Evolutionary conservation across 805 yeast genomes (phyloP), one percentile per base, ranked within the genome.

Genomic region (Sugiyamaella mastotermitis): DNA sequence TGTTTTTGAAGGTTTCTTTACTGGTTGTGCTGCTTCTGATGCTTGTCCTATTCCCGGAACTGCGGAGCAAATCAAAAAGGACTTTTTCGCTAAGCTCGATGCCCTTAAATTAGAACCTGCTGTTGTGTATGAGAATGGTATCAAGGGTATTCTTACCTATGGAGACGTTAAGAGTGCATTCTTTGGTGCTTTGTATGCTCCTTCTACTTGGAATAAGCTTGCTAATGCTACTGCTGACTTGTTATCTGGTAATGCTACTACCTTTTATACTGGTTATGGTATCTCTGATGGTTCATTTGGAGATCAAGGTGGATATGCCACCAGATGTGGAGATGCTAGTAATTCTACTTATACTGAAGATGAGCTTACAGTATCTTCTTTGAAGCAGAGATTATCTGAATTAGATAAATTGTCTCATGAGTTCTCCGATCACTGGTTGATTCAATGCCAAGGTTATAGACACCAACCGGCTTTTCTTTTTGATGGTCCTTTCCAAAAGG

Each of bases 121-220:
- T 8, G 26, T 38, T 2, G 46, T 41, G 15, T 20, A 43, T 16
- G 37, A 32, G 10, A 23, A 17, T 11, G 30, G 21, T 16, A 13
- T 5, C 25, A 21, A n/a, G 16, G 35, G 37, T 3, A 3, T 32
- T 8, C 25, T 49, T 23, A 46, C 48, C 30, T 41, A 47, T 29
- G 8, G 33, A 3, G 29, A 10, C 5, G 26, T 43, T 25, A 33
- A 31, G 29, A n/a, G 11, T 14, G 18, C 10, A 16, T 13, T 45
- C 8, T 48, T 49, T 37, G 9, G 10, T n/a, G 29, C 35, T 15
- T 20, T 49, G 41, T 49, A 49, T 26, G 2, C 34, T 13, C 53
- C 53, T 9, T 14, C 13, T 10, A 3, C 16, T 4, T 49, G 51
- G 51, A 37, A 35, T 14, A 5, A 2, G 7, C 31, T 48, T 19